Evolutionary conservation across 805 yeast genomes (phyloP).

Genomic region (Komagataella pseudopastoris): DNA sequence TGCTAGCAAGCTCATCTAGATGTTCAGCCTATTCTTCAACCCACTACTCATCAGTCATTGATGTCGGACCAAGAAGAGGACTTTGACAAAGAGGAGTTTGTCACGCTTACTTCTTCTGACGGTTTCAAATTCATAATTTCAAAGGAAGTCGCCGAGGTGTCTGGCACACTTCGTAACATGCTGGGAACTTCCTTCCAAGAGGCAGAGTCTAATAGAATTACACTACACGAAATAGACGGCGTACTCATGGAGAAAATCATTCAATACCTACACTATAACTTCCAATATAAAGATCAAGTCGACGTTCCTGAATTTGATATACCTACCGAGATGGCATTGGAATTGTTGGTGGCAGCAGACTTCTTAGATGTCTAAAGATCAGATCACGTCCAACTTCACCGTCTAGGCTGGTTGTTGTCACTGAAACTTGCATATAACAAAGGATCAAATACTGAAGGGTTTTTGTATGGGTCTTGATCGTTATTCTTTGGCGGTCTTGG

Average conservation of each 20-base stretch:
- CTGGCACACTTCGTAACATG: conserved; percentile 52
- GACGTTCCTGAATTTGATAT: conserved; percentile 78
- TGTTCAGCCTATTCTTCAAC: background rate
- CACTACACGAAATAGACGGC: conserved; percentile 52
- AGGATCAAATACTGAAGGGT: conserved; percentile 37
- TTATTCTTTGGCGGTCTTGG: conserved; percentile 9
- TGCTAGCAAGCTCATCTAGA: background rate
- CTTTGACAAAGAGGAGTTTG: conserved; percentile 14
- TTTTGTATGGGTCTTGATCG: conserved; percentile 20
- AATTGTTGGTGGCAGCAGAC: conserved; percentile 86
- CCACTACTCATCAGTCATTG: background rate
- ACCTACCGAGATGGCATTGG: conserved; percentile 90
- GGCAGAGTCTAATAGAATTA: conserved; percentile 40
- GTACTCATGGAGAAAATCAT: conserved; percentile 64
- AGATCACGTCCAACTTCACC: background rate
- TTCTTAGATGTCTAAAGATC: conserved; percentile 38
- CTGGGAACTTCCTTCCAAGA: conserved; percentile 43
- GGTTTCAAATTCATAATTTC: conserved; percentile 46
- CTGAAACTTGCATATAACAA: conserved; percentile 25
- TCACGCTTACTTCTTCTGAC: conserved; percentile 65
- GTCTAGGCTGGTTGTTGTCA: conserved; percentile 6
- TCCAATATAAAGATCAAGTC: conserved; percentile 48
- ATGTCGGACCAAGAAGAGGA: conserved; percentile 12
- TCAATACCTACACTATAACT: conserved; percentile 71
- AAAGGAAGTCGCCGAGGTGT: conserved; percentile 65